Base-by-base conservation (phyloP, 2,329 filamentous ascomycete genomes). In the Pseudogymnoascus sp. region DNA sequence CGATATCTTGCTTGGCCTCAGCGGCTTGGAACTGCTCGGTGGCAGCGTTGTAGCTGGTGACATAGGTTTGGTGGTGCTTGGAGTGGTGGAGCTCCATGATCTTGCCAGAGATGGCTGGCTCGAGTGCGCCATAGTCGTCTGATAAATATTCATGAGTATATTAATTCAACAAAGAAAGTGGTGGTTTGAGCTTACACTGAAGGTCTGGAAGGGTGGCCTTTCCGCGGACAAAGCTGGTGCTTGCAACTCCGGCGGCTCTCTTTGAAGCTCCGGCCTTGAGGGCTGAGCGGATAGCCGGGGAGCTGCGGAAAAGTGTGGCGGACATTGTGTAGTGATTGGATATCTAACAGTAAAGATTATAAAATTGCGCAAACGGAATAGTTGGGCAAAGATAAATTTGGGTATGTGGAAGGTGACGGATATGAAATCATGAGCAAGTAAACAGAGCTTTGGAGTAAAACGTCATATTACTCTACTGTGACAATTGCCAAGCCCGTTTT, bases 81-180 rank as follows among this genome's bases (percentile, higher is more conserved):
- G 85, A 88, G 85, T 96, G 90, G 83, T 96, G 93, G 54, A 96
- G 85, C 81, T 96, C 90, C 93, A 96, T 96, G 81, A 96, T 96
- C 79, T 95, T 86, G 76, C 90, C 89, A 60, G 89, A 93, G 80
- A 96, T 86, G 73, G 82, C 75, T 61, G 85, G 85, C 81, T 99
- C 95, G 72, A 99, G 92, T 62, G 93, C 95, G 75, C 89, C 91
- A 78, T 97, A 99, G 83, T 97, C 95, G 76, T 98, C 93, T 96
- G 69, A 11, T 34, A 34, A 36, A 19, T 64, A 8, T 62, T 14
- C 28, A 19, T 43, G 11, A 64, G 21, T 41, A 4, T n/a, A 36
- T n/a, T 37, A 41, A 5, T 23, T 16, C 43, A 7, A 14, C 31
- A 3, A 61, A 41, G 19, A 16, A 62, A 14, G 13, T 31, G 34